Evolutionary conservation across 2,329 filamentous ascomycete genomes (phyloP), one percentile per base, ranked within the genome.

Genomic region (Sordariomycetes sp.): DNA sequence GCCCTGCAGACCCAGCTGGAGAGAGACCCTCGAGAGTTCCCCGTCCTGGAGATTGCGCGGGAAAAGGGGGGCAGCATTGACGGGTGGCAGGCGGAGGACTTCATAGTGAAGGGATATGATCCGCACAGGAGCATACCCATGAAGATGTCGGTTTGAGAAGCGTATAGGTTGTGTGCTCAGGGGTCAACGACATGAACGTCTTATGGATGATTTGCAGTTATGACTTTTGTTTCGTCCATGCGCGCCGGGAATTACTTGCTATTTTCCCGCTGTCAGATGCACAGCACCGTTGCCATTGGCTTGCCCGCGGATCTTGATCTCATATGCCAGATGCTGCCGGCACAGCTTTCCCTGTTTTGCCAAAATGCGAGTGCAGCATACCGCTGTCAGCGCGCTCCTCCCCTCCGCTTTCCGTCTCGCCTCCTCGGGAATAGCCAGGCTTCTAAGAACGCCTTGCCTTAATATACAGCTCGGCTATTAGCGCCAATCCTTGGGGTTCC

Each of bases 81-180:
- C 69, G 90, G 90, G 1, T 97, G 94, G 91, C 86, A 83, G 69
- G 77, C 84, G 1, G 90, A 95, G 63, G 92, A 99, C 61, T 93
- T 99, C 70, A 85, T 88, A 60, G 82, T 99, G 6, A 79, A 89
- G 66, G 92, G 88, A 0, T 99, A 99, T 71, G 83, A 92, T 55
- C 93, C 94, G 59, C 90, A 97, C 71, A 93, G 92, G 76, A 81
- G 81, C 5, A 96, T 99, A 74, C 82, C 89, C 52, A 99, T 99
- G 94, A 97, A 97, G 77, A 99, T 99, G 94, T 95, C 90, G 68
- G 93, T 97, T 60, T 91, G 51, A 58, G 24, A 34, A n/a, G 51
- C 37, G 37, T 43, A 43, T 43, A 43, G 37, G 46, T 11, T 50
- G 46, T 50, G 46, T 24, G 22, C n/a, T 24, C 46, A 50, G n/a